phyloP scores from a whole-genome alignment of 1,139 yeast genomes.

The Nakaseomyces sp. region DNA sequence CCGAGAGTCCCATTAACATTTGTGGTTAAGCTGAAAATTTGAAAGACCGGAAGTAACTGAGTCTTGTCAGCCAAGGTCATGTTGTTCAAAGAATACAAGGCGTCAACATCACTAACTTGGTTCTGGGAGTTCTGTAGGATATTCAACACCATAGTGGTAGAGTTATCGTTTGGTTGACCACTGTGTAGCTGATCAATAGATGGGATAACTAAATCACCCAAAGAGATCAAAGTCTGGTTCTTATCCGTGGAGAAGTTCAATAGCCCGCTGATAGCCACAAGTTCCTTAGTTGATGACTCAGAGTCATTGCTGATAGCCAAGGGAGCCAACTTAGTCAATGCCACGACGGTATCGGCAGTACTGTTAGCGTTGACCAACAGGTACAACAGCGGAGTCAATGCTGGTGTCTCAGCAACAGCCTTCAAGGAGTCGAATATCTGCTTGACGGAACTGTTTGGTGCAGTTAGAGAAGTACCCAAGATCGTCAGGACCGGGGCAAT shows the following conservation, averaged over 20 bases:
- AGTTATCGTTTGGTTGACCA: conserved; percentile 16
- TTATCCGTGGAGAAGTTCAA: conserved; percentile 22
- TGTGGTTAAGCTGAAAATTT: conserved; percentile 20
- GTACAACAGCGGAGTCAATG: conserved; percentile 24
- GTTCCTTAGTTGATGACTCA: conserved; percentile 16
- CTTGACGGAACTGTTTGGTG: conserved; percentile 18
- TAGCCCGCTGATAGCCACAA: conserved; percentile 21
- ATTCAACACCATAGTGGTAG: conserved; percentile 16
- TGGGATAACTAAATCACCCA: conserved; percentile 3
- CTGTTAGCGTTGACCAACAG: conserved; percentile 22
- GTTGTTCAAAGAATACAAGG: conserved; percentile 19
- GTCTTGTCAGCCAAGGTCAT: conserved; percentile 20
- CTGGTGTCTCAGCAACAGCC: conserved; percentile 23
- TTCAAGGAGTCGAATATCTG: conserved; percentile 22
- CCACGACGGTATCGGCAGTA: conserved; percentile 18
- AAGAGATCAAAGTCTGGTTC: conserved; percentile 16
- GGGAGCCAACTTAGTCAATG: conserved; percentile 26
- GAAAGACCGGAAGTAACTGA: conserved; percentile 24
- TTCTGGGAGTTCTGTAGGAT: conserved; percentile 24
- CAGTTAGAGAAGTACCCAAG: conserved; percentile 23
- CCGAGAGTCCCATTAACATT: conserved; percentile 27
- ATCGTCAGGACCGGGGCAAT: conserved; percentile 24
- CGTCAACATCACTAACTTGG: conserved; percentile 22
- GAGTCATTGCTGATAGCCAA: conserved; percentile 18
- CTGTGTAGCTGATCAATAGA: conserved; percentile 13